Evolutionary conservation across 768 basidiomycete species (phyloP).

Genomic region (Boletus sp.): DNA sequence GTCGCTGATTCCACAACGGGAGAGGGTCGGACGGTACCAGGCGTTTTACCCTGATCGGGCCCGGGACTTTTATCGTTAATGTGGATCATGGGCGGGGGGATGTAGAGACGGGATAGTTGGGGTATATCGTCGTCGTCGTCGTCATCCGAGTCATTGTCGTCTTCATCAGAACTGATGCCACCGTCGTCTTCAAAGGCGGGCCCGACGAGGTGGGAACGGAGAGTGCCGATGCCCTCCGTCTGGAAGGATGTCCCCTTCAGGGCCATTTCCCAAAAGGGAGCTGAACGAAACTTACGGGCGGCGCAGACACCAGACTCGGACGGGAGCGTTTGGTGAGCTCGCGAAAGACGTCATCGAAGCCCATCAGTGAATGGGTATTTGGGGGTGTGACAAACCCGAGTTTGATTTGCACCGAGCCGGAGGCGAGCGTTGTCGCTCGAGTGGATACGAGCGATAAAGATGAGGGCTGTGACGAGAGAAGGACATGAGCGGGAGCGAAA

Average conservation of each 20-base stretch:
- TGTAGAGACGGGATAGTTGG: constrained; percentile 22
- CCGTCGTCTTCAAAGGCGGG: constrained; percentile 74
- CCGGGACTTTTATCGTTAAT: constrained; percentile 17
- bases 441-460: constrained; percentile 46
- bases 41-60: constrained; percentile 10
- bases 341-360: constrained; percentile 57
- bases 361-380: constrained; percentile 40
- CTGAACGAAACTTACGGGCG: constrained; percentile 55
- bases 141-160: constrained; percentile 34
- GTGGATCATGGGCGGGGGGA: constrained; percentile 19
- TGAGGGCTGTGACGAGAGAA: constrained; percentile 38
- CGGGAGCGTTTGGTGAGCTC: constrained; percentile 63
- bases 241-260: constrained; percentile 25
- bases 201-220: constrained; percentile 56
- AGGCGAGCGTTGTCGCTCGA: constrained; percentile 42
- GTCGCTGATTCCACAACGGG: constrained; percentile 17
- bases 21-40: constrained; percentile 23
- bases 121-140: constrained; percentile 33
- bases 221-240: constrained; percentile 86
- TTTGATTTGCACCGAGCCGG: constrained; percentile 57
- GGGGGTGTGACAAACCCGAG: constrained; percentile 53
- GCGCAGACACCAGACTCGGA: constrained; percentile 68
- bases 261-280: not conserved
- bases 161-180: constrained; percentile 57
- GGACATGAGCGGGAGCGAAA: not conserved